Conservation (phyloP, 371 early-diverging fungal genomes). For the Smittium culicis region DNA sequence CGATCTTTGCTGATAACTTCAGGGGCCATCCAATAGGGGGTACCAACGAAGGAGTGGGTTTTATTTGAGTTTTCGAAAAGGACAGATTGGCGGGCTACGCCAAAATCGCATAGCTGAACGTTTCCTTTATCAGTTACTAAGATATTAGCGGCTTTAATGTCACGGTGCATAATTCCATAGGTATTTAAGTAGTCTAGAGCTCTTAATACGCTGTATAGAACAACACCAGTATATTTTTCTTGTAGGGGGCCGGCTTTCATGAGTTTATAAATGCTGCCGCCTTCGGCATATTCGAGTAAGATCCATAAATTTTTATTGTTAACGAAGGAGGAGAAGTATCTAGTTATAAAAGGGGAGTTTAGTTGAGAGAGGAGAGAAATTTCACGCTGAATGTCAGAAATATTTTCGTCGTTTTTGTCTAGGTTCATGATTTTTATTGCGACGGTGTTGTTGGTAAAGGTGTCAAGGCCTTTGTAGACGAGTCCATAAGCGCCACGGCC, state of each 20-base stretch:
- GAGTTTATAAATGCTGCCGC: slow-evolving; percentile 71
- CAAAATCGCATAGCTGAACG: slow-evolving; percentile 91
- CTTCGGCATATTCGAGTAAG: slow-evolving; percentile 94
- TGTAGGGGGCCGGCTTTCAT: slow-evolving; percentile 77
- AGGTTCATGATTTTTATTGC: slow-evolving; percentile 94
- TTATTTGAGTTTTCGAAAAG: slow-evolving; percentile 52
- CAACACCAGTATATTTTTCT: slow-evolving; percentile 71
- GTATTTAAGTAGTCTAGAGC: slow-evolving; percentile 89
- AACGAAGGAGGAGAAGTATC: slow-evolving; percentile 82
- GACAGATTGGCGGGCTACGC: slow-evolving; percentile 54
- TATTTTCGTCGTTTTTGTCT: slow-evolving; percentile 91
- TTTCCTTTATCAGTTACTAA: slow-evolving; percentile 77
- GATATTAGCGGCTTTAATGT: slow-evolving; percentile 95
- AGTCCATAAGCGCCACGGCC: slow-evolving; percentile 51
- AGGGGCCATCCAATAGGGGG: slow-evolving; percentile 85
- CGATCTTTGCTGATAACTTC: slow-evolving; percentile 75
- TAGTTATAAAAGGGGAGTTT: slow-evolving; percentile 78
- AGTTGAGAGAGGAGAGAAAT: slow-evolving; percentile 76
- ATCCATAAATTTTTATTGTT: slow-evolving; percentile 91
- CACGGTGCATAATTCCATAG: slow-evolving; percentile 87
- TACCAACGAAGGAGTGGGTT: slow-evolving; percentile 78
- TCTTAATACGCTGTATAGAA: slow-evolving; percentile 69
- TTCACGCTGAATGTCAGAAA: slow-evolving; percentile 89
- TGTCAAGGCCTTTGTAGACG: slow-evolving; percentile 52
- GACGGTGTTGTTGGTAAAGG: slow-evolving; percentile 51